phyloP scores from a whole-genome alignment of 306 rosid species.

The Amphicarpaea edgeworthii region DNA sequence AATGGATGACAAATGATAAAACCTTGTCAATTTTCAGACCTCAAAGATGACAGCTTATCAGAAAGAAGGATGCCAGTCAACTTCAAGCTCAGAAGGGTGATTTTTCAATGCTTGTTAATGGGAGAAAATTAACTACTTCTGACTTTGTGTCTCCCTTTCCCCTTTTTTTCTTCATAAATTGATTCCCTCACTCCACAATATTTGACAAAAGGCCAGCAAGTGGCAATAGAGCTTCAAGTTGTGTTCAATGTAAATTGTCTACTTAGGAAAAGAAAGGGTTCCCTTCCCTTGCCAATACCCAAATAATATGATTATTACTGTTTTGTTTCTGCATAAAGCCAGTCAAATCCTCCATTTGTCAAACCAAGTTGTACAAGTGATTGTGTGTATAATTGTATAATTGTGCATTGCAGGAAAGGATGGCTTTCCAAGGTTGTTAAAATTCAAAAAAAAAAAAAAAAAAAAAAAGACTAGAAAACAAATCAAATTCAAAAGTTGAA shows the following conservation, averaged over 20 bases:
- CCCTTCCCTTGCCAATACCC: conserved; percentile 46
- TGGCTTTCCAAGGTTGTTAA: conserved; percentile 31
- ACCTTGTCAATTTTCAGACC: conserved; percentile 34
- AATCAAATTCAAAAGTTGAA: background rate
- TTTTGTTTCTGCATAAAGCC: conserved; percentile 21
- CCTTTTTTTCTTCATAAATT: conserved; percentile 39
- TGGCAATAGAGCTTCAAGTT: conserved; percentile 54
- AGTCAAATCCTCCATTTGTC: conserved; percentile 44
- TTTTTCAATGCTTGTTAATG: conserved; percentile 52
- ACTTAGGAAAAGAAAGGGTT: conserved; percentile 32
- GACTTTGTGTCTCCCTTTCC: conserved; percentile 10
- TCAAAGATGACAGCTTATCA: conserved; percentile 41
- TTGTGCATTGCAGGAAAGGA: conserved; percentile 47
- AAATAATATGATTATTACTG: conserved; percentile 43
- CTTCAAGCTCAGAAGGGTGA: conserved; percentile 47
- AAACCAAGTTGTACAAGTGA: conserved; percentile 44
- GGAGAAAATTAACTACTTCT: conserved; percentile 37
- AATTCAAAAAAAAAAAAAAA: no score
- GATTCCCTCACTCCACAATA: conserved; percentile 35
- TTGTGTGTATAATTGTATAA: conserved; percentile 46
- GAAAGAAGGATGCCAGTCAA: conserved; percentile 49
- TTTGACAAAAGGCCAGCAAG: conserved; percentile 35
- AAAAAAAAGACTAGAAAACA: background rate
- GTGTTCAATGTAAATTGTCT: conserved; percentile 52
- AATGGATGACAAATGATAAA: conserved; percentile 57